Evolutionary conservation across 345 rosid species (phyloP), one percentile per base, ranked within the genome.

Genomic region (Populus alba): DNA sequence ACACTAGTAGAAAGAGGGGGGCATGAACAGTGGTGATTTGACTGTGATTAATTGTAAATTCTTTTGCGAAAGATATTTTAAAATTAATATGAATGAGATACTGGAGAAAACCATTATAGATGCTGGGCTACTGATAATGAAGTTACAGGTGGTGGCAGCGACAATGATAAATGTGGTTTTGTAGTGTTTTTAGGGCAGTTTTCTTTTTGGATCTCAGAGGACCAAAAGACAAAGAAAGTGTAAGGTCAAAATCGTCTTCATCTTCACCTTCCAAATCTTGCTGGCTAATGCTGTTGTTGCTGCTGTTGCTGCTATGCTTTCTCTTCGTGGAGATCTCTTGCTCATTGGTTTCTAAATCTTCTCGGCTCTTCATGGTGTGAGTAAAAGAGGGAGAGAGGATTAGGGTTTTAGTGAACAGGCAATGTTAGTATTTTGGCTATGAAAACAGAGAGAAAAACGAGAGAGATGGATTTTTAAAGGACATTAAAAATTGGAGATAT

Each of bases 181-280:
- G 16, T 15, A 18, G 68, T 1, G 76, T 43, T 15, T 10, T 0
- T 4, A 18, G 45, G 57, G 31, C 22, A 16, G 12, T 3, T 38
- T 17, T 23, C 7, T 59, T 59, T 12, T 33, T 38, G 22, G 65
- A 11, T 22, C 16, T 78, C 11, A 15, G 2, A 20, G 57, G 43
- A 13, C 47, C n/a, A 22, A 67, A 55, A 4, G 79, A 57, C 2
- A 82, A 49, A 8, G 83, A 77, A 4, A 86, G 83, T n/a, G 81
- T n/a, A 0, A 86, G 83, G 39, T 5, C 49, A 22, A 74, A 25
- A 43, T 75, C 76, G 0, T 73, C 23, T 2, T 83, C 80, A 12
- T 76, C 49, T 16, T 8, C 23, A 27, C 59, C 61, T 1, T 72
- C 66, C 49, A 23, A 68, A 17, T 69, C 82, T 7, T 20, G 45